phyloP scores from a whole-genome alignment of 768 basidiomycete species.

The Porphyrellus cyaneotinctus region DNA sequence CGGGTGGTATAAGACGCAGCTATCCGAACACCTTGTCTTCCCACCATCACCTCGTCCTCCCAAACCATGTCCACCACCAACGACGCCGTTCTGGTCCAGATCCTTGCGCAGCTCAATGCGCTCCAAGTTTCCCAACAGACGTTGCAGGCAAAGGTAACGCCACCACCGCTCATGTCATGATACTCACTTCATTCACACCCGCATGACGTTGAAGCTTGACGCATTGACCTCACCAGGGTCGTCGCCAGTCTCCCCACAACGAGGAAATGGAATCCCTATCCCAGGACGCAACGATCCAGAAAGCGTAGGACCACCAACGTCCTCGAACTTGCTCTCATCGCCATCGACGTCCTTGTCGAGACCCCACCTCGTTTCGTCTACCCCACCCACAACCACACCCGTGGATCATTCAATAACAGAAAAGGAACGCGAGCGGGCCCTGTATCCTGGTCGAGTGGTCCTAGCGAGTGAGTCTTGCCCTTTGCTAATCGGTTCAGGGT shows the following conservation, averaged over 20 bases:
- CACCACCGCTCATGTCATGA: not conserved
- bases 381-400: constrained; percentile 17
- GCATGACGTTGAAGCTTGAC: constrained; percentile 44
- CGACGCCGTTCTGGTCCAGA: constrained; percentile 66
- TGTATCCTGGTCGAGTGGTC: constrained; percentile 82
- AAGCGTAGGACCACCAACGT: constrained; percentile 19
- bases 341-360: constrained; percentile 27
- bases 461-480: constrained; percentile 64
- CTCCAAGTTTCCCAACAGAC: constrained; percentile 74
- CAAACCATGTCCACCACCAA: constrained; percentile 27
- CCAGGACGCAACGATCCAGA: constrained; percentile 19
- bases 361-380: constrained; percentile 27
- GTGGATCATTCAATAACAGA: constrained; percentile 34
- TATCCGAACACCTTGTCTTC: constrained; percentile 1
- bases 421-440: constrained; percentile 64
- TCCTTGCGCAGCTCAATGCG: constrained; percentile 64
- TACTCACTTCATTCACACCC: not conserved
- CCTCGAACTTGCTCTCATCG: constrained; percentile 26
- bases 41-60: constrained; percentile 9
- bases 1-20: constrained; percentile 7
- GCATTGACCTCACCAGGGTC: constrained; percentile 32
- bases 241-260: constrained; percentile 17
- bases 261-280: constrained; percentile 26
- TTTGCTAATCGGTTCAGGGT: not conserved
- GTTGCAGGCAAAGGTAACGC: constrained; percentile 68